Conservation (phyloP, 2,329 filamentous ascomycete genomes). For the Phyllosticta capitalensis region DNA sequence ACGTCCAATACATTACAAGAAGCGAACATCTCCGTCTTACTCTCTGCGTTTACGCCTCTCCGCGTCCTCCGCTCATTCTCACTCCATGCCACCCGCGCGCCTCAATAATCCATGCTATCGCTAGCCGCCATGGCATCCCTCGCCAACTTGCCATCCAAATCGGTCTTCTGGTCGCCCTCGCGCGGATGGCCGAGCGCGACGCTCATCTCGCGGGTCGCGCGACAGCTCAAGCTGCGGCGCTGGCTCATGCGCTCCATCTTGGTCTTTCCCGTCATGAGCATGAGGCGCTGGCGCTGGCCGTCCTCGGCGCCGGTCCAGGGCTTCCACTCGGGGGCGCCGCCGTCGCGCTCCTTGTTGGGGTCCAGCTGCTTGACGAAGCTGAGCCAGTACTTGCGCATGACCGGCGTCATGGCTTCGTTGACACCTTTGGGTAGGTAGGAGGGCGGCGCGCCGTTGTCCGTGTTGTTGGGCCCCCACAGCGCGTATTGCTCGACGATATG, state of each 20-base stretch:
- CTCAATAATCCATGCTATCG: background rate
- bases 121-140: background rate
- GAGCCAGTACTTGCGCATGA: conserved; percentile 63
- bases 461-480: conserved; percentile 56
- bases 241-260: conserved; percentile 29
- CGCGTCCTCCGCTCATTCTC: background rate
- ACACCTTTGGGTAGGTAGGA: conserved; percentile 44
- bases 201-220: background rate
- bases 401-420: conserved; percentile 49
- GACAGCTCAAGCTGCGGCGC: background rate
- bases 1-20: background rate
- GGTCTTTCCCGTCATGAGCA: conserved; percentile 31
- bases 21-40: background rate
- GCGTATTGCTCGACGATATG: conserved; percentile 59
- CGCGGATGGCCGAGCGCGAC: background rate
- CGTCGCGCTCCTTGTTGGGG: conserved; percentile 49
- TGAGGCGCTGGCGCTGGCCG: conserved; percentile 18
- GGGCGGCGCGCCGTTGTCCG: conserved; percentile 38
- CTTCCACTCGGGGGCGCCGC: conserved; percentile 44
- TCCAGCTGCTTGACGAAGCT: conserved; percentile 59
- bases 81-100: background rate
- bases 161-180: background rate
- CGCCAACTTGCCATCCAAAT: conserved; percentile 1
- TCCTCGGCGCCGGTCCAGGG: conserved; percentile 26
- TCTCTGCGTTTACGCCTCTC: background rate